phyloP scores from a whole-genome alignment of 2,329 filamentous ascomycete genomes.

The Dactylella cylindrospora region DNA sequence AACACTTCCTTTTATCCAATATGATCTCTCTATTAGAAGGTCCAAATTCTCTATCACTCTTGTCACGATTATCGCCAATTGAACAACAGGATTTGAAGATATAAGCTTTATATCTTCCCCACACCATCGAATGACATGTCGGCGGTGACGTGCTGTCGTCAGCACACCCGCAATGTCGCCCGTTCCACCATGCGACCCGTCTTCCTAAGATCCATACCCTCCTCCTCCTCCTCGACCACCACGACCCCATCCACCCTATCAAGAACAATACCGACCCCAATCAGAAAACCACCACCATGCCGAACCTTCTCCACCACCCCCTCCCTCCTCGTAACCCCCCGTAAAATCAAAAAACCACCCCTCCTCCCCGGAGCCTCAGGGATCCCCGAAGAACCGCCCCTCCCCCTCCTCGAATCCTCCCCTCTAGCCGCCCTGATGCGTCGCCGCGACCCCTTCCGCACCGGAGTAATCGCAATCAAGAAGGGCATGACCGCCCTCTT shows the following conservation, averaged over 20 bases:
- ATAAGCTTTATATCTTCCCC: background rate
- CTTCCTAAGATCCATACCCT: slow-evolving; percentile 41
- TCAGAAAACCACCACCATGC: slow-evolving; percentile 45
- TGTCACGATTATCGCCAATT: background rate
- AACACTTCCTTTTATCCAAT: too few relatives aligned
- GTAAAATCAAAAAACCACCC: slow-evolving; percentile 49
- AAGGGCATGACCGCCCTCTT: slow-evolving; percentile 95
- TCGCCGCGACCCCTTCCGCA: slow-evolving; percentile 65
- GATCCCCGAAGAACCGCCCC: slow-evolving; percentile 55
- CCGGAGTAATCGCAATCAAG: slow-evolving; percentile 83
- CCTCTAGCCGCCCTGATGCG: slow-evolving; percentile 62
- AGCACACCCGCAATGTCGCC: slow-evolving; percentile 22
- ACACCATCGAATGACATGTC: slow-evolving; percentile 34
- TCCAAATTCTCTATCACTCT: background rate
- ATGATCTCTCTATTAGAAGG: background rate
- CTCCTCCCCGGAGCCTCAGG: slow-evolving; percentile 63
- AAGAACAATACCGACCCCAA: slow-evolving; percentile 27
- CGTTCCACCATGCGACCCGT: slow-evolving; percentile 11
- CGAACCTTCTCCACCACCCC: slow-evolving; percentile 48
- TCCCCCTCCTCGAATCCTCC: slow-evolving; percentile 58
- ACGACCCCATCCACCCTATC: slow-evolving; percentile 46
- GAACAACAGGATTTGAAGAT: slow-evolving; percentile 2
- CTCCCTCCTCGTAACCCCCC: slow-evolving; percentile 42
- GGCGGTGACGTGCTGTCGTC: slow-evolving; percentile 39
- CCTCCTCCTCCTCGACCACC: slow-evolving; percentile 48